A percentile compares a stretch with the other conserved stretches of the same genome.
Evolutionary conservation across 2,329 filamentous ascomycete genomes (phyloP).

Genomic region (Trichoderma afroharzianum): DNA sequence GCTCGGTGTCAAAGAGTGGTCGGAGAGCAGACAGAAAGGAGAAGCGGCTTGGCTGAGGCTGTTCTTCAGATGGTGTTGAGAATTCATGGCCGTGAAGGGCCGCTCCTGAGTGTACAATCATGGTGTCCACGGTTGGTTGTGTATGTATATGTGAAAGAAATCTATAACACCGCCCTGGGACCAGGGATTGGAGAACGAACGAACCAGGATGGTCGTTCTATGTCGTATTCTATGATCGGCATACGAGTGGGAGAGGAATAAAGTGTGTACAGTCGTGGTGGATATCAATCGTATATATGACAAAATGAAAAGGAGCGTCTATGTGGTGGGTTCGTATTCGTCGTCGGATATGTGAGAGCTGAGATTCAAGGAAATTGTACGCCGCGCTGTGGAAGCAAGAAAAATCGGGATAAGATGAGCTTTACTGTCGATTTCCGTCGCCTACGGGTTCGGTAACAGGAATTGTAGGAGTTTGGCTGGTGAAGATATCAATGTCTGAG

Average conservation of each 20-base stretch:
- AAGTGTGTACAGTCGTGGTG: not conserved
- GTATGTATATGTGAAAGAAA: not conserved
- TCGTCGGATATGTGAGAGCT: conserved; percentile 7
- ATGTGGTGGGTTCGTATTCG: conserved; percentile 11
- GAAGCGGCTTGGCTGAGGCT: conserved; percentile 34
- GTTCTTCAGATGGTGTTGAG: conserved; percentile 37
- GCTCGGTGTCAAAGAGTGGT: conserved; percentile 31
- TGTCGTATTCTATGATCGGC: not conserved
- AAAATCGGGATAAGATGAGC: not conserved
- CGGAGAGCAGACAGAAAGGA: conserved; percentile 42
- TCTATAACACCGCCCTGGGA: conserved; percentile 1
- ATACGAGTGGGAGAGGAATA: not conserved
- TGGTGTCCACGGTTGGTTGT: conserved; percentile 24
- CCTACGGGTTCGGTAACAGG: not conserved
- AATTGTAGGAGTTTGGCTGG: not conserved
- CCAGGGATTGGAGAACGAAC: not conserved
- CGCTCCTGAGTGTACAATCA: conserved; percentile 59
- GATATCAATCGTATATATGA: not conserved
- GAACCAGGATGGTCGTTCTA: conserved; percentile 3
- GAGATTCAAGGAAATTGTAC: not conserved
- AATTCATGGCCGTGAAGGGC: conserved; percentile 60
- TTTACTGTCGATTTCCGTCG: not conserved
- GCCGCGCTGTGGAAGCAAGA: not conserved
- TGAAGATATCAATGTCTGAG: not conserved
- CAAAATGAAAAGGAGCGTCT: not conserved